Evolutionary conservation across 2,329 filamentous ascomycete genomes (phyloP), one percentile per base, ranked within the genome.

Genomic region (Fusarium buharicum): DNA sequence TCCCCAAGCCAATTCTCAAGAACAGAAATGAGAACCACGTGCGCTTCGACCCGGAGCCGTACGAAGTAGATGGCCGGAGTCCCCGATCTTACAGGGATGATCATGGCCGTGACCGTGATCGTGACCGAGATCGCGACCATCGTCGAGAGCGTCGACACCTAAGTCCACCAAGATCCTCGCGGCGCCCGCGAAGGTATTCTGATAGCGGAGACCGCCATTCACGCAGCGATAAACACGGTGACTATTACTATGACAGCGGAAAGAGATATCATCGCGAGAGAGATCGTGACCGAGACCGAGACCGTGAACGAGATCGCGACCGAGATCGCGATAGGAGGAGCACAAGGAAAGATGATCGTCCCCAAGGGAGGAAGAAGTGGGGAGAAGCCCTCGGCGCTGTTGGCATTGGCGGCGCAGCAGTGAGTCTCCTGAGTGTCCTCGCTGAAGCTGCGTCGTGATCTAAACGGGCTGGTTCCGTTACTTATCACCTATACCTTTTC

Each of bases 1-100:
- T 69, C 55, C 85, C 84, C 2, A 86, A 86, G 66, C 81, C 84
- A 6, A 87, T 87, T n/a, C 75, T 87, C 16, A 87, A 87, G 76
- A 87, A 87, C 69, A 82, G 79, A 65, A 84, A 85, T 57, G 81
- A 81, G 41, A 82, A 86, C 56, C 82, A 82, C 40, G 83, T 87
- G 6, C 79, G 80, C 4, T 85, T 85, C 55, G 79, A 82, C 33
- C 77, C 79, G 1, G 78, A 82, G 65, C 79, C 79, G 14, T 71
- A 79, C 50, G 77, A 85, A 69, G 70, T 85, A 37, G 72, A 78
- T 44, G 48, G 71, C 2, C 69, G 69, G 22, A 69, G 66, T 37
- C 55, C 70, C 20, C 68, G 66, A 10, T 72, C 70, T 28, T 67
- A 64, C 41, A 72, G 75, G 6, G 73, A 76, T 5, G 74, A 76